Percentiles rank a stretch among this genome's conserved stretches.
These are phyloP conservation scores for Phaffia rhodozyma DNA, from an alignment of 1,284 basidiomycete genomes.

Conservation along the genomic window DNA sequence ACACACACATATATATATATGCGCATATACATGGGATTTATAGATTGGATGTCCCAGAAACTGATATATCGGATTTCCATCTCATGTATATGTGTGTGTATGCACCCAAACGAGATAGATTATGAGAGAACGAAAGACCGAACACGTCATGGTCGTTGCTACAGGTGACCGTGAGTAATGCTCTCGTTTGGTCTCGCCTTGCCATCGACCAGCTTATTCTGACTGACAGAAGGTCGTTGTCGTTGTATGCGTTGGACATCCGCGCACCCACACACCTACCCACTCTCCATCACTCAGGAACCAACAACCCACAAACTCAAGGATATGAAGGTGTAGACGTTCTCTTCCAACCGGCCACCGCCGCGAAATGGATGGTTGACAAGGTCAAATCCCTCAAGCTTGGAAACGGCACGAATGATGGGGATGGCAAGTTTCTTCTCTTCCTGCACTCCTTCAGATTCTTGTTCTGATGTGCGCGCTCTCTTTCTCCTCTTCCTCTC, in stretches of 20 bases:
- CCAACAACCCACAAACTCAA: slow-evolving; percentile 57
- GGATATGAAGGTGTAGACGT: slow-evolving; percentile 64
- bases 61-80: too few relatives aligned
- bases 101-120: slow-evolving; percentile 44
- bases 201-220: slow-evolving; percentile 16
- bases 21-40: too few relatives aligned
- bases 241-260: neutral
- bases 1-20: too few relatives aligned
- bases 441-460: neutral
- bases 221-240: neutral
- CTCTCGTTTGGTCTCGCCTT: slow-evolving; percentile 19
- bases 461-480: neutral
- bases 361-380: slow-evolving; percentile 60
- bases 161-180: slow-evolving; percentile 58
- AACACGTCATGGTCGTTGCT: slow-evolving; percentile 71
- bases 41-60: too few relatives aligned
- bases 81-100: too few relatives aligned
- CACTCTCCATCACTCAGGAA: slow-evolving; percentile 39
- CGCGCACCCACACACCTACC: neutral
- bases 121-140: slow-evolving; percentile 77
- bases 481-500: neutral
- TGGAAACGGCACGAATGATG: slow-evolving; percentile 47
- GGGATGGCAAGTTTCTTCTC: slow-evolving; percentile 43
- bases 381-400: slow-evolving; percentile 55
- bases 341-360: slow-evolving; percentile 64